A percentile compares a stretch with the other conserved stretches of the same genome.
Evolutionary conservation across 257 asterid genomes (phyloP).

Genomic region (Solanum tarapatanum): DNA sequence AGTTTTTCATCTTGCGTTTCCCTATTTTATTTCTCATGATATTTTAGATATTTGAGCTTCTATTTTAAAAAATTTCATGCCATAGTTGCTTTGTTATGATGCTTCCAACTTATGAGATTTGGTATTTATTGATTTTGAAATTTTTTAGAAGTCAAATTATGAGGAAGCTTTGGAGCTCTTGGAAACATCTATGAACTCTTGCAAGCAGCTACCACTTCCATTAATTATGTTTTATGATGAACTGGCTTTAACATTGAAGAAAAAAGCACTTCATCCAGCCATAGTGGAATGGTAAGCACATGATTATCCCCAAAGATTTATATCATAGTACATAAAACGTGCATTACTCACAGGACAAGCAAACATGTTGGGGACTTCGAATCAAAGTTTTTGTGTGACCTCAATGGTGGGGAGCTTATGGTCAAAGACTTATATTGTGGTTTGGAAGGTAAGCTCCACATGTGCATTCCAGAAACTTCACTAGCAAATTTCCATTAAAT

Average conservation of each 20-base stretch:
- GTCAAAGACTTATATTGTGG: conserved; percentile 39
- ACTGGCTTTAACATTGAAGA: conserved; percentile 44
- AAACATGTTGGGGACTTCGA: conserved; percentile 69
- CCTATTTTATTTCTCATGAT: not conserved
- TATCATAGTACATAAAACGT: not conserved
- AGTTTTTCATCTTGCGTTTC: not conserved
- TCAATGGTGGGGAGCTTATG: conserved; percentile 38
- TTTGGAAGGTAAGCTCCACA: conserved; percentile 41
- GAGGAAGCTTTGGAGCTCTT: conserved; percentile 86
- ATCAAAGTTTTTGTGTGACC: conserved; percentile 54
- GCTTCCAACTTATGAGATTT: conserved; percentile 1
- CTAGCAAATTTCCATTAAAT: not conserved
- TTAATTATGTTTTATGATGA: conserved; percentile 70
- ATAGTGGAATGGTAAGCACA: conserved; percentile 54
- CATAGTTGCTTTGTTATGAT: not conserved
- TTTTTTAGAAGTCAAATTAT: conserved; percentile 48
- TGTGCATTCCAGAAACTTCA: not conserved
- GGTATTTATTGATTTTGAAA: conserved; percentile 5
- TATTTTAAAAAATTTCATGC: not conserved
- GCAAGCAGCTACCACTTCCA: conserved; percentile 64
- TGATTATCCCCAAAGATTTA: not conserved
- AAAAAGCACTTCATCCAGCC: conserved; percentile 55
- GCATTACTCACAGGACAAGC: conserved; percentile 42
- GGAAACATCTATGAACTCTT: conserved; percentile 56
- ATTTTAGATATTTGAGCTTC: not conserved